Evolutionary conservation across 2,329 filamentous ascomycete genomes (phyloP), one percentile per base, ranked within the genome.

Genomic region (Ceratocystis papillata): DNA sequence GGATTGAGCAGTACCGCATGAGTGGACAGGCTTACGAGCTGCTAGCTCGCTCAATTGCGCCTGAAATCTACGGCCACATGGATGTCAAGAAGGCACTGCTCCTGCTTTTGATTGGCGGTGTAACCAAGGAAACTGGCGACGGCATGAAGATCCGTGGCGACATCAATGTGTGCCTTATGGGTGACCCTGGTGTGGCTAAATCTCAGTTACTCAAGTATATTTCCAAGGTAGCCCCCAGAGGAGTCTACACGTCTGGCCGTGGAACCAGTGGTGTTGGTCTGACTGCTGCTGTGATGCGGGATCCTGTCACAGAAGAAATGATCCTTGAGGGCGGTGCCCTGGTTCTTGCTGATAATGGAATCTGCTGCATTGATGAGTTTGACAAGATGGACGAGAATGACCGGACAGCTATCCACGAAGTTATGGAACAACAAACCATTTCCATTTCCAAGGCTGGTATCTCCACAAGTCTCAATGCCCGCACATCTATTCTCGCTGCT

Each of bases 61-160:
- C 94, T 1, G 94, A 99, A 76, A 99, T 99, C 68, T 99, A 87
- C 72, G 94, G 94, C 33, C 94, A 99, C 74, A 80, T 95, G 25
- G 94, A 99, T 74, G 94, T 99, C 63, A 99, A 99, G 80, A 99
- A 99, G 76, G 94, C 94, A 1, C 83, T 99, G 12, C 83, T 99
- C n/a, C 81, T 99, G 4, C 86, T 97, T 37, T 84, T 99, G 44
- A 96, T 99, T 70, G 94, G 94, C 69, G 94, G 94, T 78, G 93
- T 96, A 1, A 94, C 87, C 3, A 99, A 99, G 77, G 87, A 94
- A 73, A 95, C 97, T 83, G 91, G 91, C 64, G 94, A 99, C 73
- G 94, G 94, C 68, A 97, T 99, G 94, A 88, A 91, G 72, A 99
- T 99, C 74, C 90, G 94, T 81, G 94, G 94, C 72, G 94, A 99